Base-by-base conservation (phyloP, 192 early-diverging fungal species). In the Phlyctochytrium bullatum region DNA sequence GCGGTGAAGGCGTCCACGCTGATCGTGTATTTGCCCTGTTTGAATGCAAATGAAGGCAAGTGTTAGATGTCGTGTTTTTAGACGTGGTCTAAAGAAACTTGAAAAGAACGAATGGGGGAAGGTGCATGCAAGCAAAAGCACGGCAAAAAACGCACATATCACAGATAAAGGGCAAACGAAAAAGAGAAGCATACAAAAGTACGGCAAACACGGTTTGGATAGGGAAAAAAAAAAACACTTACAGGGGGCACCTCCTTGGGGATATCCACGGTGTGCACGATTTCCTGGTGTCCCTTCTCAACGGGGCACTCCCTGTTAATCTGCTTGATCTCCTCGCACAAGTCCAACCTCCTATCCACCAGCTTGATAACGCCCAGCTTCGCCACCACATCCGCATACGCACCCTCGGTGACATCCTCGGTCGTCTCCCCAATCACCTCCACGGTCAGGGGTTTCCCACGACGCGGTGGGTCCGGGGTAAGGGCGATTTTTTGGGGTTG, bases 281-380 rank as follows among this genome's bases (percentile, higher is more conserved):
- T 69, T 30, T 76, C 65, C n/a, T 76, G 51, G 34, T 60, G 57
- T 29, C 81, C 81, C 72, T 78, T 64, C 69, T 80, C 76, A n/a
- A 83, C 60, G 59, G 81, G 81, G 64, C 81, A 83, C 36, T 68
- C 62, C 47, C 59, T 50, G 14, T 73, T 74, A 50, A 83, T 75
- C 54, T 80, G 59, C 32, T 57, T 62, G 23, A 56, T 68, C 61
- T 83, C 74, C 28, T 80, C 76, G 64, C 81, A 83, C 25, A 83
- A 34, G 47, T 76, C 65, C 31, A 78, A 17, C 27, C 53, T 59
- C 2, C 65, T 69, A 50, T 81, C 79, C 30, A 78, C 36, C 10
- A 83, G 65, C 68, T 83, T 79, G 62, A 83, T 78, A 61, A 80
- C 52, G 36, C 81, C 81, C 17, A 83, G 68, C 64, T 80, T 80